These are phyloP conservation scores for Zea mays DNA, from an alignment of 176 grass and related monocot species.

Conservation along the genomic window DNA sequence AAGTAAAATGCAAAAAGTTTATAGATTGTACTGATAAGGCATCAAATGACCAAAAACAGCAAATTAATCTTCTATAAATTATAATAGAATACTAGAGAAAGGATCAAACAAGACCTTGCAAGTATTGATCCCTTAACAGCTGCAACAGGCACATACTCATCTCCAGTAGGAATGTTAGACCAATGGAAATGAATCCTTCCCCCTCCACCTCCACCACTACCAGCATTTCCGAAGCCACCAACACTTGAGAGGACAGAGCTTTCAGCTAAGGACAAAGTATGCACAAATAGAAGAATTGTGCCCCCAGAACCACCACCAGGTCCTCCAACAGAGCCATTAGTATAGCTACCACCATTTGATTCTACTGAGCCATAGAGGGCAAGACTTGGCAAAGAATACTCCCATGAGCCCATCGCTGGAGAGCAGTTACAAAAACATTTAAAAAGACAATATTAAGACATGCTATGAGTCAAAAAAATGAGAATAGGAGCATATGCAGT, in stretches of 20 bases:
- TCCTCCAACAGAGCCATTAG: constrained; percentile 53
- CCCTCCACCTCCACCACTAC: constrained; percentile 84
- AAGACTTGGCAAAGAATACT: constrained; percentile 73
- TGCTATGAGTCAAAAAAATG: constrained; percentile 12
- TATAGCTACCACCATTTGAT: constrained; percentile 76
- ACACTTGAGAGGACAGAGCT: constrained; percentile 75
- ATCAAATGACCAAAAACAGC: constrained; percentile 27
- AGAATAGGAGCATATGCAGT: constrained; percentile 29
- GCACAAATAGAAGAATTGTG: constrained; percentile 94
- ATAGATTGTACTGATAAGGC: constrained; percentile 15
- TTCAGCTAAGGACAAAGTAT: constrained; percentile 57
- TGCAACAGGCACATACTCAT: constrained; percentile 94
- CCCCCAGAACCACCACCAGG: constrained; percentile 96
- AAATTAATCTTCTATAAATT: background rate
- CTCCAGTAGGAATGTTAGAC: constrained; percentile 87
- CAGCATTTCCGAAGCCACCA: constrained; percentile 66
- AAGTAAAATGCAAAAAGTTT: constrained; percentile 23
- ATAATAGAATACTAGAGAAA: constrained; percentile 30
- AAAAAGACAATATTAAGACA: constrained; percentile 28
- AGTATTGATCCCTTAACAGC: constrained; percentile 75
- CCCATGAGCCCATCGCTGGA: constrained; percentile 95
- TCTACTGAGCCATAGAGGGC: constrained; percentile 75
- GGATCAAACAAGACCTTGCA: constrained; percentile 60
- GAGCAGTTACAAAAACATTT: constrained; percentile 32
- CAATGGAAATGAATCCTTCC: constrained; percentile 99